Percentiles rank a stretch among this genome's conserved stretches.
Conservation (phyloP, 78 protist genomes). For the Creolimax fragrantissima region DNA sequence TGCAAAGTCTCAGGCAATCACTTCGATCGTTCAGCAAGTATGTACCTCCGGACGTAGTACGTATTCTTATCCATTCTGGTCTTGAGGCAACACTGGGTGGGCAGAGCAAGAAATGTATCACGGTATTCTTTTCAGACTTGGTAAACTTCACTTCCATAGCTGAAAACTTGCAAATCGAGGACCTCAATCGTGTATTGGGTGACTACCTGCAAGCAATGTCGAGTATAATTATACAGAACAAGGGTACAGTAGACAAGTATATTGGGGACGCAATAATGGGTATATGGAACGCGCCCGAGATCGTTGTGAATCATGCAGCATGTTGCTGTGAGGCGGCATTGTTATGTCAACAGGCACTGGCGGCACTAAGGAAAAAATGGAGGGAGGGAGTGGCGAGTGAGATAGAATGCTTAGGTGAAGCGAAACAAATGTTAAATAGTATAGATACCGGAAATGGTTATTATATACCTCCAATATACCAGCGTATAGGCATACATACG, state of each 20-base stretch:
- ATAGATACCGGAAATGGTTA: not conserved
- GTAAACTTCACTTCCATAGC: slow-evolving; percentile 6
- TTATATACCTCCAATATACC: not conserved
- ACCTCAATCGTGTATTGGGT: not conserved
- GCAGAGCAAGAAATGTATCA: not conserved
- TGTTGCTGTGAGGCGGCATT: slow-evolving; percentile 20
- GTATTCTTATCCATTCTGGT: not conserved
- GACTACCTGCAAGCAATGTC: slow-evolving; percentile 19
- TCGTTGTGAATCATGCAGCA: not conserved
- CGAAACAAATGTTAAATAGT: not conserved
- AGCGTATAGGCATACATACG: slow-evolving; percentile 13
- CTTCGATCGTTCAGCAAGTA: slow-evolving; percentile 15
- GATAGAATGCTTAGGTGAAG: not conserved
- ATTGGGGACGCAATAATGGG: slow-evolving; percentile 39
- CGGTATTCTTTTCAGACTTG: slow-evolving; percentile 8
- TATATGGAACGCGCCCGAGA: slow-evolving; percentile 35
- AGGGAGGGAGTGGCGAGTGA: not conserved
- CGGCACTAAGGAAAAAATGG: not conserved
- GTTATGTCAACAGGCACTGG: not conserved
- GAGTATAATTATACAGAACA: not conserved
- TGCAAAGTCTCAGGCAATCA: not conserved
- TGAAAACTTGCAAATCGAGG: not conserved
- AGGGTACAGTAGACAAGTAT: slow-evolving; percentile 35
- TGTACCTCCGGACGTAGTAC: not conserved
- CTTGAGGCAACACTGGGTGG: slow-evolving; percentile 6